phyloP scores from a whole-genome alignment of 2,329 filamentous ascomycete species.

The Ophiocordyceps camponoti-leonardi region DNA sequence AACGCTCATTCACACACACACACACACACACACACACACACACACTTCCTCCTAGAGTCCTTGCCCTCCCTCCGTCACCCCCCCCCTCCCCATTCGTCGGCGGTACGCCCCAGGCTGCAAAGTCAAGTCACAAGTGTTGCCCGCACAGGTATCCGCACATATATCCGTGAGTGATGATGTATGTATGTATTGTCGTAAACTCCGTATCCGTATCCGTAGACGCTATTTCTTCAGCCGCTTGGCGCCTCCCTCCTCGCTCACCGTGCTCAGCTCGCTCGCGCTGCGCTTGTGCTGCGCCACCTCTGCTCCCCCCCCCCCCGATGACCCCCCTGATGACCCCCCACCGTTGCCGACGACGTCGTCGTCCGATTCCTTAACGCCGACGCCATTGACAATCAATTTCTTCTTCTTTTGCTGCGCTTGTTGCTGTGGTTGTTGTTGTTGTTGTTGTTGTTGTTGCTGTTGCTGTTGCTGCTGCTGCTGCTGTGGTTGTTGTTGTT shows the following conservation, averaged over 20 bases:
- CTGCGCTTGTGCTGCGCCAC: slow-evolving; percentile 50
- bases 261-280: slow-evolving; percentile 59
- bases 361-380: slow-evolving; percentile 1
- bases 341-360: slow-evolving; percentile 5
- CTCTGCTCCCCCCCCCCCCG: slow-evolving; percentile 14
- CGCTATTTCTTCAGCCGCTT: slow-evolving; percentile 36
- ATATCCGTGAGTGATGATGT: no score
- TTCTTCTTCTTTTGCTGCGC: no score
- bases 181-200: no score
- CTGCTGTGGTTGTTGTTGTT: no score
- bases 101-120: neutral
- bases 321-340: no score
- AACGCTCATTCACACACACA: no score
- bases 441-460: no score
- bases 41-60: neutral
- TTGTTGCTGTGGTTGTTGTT: no score
- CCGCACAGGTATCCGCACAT: no score
- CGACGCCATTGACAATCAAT: neutral
- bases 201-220: neutral
- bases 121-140: neutral
- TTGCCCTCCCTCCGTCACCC: neutral
- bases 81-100: neutral
- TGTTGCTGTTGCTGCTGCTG: no score
- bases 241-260: slow-evolving; percentile 41
- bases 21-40: neutral